A percentile compares a stretch with the other conserved stretches of the same genome.
phyloP scores from a whole-genome alignment of 78 protist species.

The Cavenderia fasciculata region DNA sequence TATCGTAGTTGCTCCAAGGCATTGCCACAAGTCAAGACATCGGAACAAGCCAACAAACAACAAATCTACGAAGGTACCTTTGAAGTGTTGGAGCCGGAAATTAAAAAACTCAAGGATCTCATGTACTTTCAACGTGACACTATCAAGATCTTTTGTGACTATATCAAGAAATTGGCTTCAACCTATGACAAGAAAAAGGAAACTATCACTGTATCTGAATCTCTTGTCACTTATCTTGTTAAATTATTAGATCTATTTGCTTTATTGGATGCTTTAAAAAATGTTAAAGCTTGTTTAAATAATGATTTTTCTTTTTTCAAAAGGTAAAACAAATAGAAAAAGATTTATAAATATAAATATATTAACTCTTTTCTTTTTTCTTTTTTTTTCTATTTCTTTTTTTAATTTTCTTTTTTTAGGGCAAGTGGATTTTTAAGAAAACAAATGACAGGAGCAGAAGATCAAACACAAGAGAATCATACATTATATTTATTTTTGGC shows the following conservation, averaged over 20 bases:
- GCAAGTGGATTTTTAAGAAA: slow-evolving; percentile 71
- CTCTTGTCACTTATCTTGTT: slow-evolving; percentile 26
- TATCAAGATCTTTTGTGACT: slow-evolving; percentile 42
- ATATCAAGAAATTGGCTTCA: slow-evolving; percentile 34
- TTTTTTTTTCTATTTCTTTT: slow-evolving; percentile 26
- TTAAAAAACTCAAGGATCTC: slow-evolving; percentile 81
- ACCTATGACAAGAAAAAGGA: slow-evolving; percentile 73
- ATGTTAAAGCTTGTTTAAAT: slow-evolving; percentile 91
- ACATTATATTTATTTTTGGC: slow-evolving; percentile 85
- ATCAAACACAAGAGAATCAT: slow-evolving; percentile 85
- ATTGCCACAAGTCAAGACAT: slow-evolving; percentile 68
- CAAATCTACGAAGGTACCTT: slow-evolving; percentile 78
- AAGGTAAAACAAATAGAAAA: slow-evolving; percentile 69
- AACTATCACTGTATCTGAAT: slow-evolving; percentile 63
- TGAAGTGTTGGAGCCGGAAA: slow-evolving; percentile 81
- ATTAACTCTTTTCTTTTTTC: neutral
- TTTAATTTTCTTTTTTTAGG: neutral
- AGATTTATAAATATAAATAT: neutral
- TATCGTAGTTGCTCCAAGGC: slow-evolving; percentile 81
- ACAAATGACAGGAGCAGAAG: slow-evolving; percentile 72
- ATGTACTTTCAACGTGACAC: slow-evolving; percentile 62
- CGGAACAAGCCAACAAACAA: slow-evolving; percentile 79
- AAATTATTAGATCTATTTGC: slow-evolving; percentile 78
- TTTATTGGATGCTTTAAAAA: slow-evolving; percentile 88
- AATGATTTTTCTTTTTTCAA: slow-evolving; percentile 92